Percentiles rank a stretch among this genome's conserved stretches.
These are phyloP conservation scores for Globisporangium mamillatum DNA, from an alignment of 352 stramenopile genomes.

Conservation along the genomic window DNA sequence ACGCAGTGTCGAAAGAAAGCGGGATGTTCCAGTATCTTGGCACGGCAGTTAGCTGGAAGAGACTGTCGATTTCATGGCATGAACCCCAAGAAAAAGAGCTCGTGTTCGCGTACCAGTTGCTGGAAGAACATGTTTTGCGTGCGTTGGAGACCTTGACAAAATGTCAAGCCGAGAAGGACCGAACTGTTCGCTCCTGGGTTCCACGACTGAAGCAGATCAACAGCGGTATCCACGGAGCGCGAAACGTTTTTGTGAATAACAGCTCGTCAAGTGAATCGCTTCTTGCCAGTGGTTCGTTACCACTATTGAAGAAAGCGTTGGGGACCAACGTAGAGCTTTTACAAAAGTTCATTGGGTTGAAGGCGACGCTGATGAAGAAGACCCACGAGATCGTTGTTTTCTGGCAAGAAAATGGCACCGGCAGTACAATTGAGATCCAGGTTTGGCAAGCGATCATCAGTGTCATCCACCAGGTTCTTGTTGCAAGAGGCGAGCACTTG, in stretches of 20 bases:
- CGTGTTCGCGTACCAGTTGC: slow-evolving; percentile 43
- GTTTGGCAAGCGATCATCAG: slow-evolving; percentile 47
- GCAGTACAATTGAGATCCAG: slow-evolving; percentile 54
- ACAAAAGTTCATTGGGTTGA: slow-evolving; percentile 34
- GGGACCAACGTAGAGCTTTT: slow-evolving; percentile 30
- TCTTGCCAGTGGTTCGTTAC: slow-evolving; percentile 26
- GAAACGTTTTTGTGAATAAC: slow-evolving; percentile 44
- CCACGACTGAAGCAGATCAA: slow-evolving; percentile 44
- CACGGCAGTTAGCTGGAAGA: slow-evolving; percentile 45
- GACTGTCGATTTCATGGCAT: slow-evolving; percentile 53
- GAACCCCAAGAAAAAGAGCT: slow-evolving; percentile 58
- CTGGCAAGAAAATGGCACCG: slow-evolving; percentile 43
- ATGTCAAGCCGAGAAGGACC: slow-evolving; percentile 24
- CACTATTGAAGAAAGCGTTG: slow-evolving; percentile 38
- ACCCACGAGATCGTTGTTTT: slow-evolving; percentile 42
- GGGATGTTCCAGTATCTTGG: slow-evolving; percentile 68
- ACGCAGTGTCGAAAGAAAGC: slow-evolving; percentile 34
- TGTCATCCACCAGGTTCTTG: slow-evolving; percentile 47
- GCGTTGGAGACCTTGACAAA: slow-evolving; percentile 28
- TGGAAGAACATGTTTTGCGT: slow-evolving; percentile 47
- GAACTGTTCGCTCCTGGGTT: slow-evolving; percentile 46
- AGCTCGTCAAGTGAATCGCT: slow-evolving; percentile 14
- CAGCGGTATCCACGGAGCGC: slow-evolving; percentile 39
- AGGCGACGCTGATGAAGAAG: slow-evolving; percentile 36
- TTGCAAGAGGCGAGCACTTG: slow-evolving; percentile 51